Evolutionary conservation across 768 basidiomycete genomes (phyloP).

Genomic region (Calocybe gangraenosa): DNA sequence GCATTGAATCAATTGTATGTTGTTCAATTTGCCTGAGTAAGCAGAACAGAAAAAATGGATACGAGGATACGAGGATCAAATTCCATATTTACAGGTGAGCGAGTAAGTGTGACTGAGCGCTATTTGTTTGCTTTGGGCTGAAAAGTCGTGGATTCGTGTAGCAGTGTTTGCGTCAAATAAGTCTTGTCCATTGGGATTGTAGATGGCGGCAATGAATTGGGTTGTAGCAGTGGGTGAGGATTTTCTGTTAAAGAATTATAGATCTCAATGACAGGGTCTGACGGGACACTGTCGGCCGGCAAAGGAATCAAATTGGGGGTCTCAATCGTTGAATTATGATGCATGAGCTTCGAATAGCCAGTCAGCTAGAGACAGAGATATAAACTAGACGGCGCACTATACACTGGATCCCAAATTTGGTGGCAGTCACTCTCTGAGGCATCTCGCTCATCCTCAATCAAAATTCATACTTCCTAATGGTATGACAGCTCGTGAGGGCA

Average conservation of each 20-base stretch:
- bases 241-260: conserved; percentile 2
- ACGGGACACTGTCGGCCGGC: conserved; percentile 19
- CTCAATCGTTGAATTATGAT: conserved; percentile 42
- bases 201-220: background rate
- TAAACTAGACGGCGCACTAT: conserved; percentile 17
- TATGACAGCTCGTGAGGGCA: conserved; percentile 38
- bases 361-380: conserved; percentile 8
- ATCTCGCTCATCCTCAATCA: conserved; percentile 48
- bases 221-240: conserved; percentile 2
- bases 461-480: conserved; percentile 48
- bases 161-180: background rate
- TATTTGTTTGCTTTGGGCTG: conserved; percentile 17
- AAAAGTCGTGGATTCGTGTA: background rate
- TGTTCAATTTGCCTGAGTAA: conserved; percentile 58
- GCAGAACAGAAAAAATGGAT: conserved; percentile 46
- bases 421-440: conserved; percentile 12
- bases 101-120: conserved; percentile 21
- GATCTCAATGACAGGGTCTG: conserved; percentile 2
- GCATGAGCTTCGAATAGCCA: conserved; percentile 28
- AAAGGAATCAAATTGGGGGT: conserved; percentile 37
- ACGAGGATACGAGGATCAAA: conserved; percentile 45
- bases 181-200: background rate
- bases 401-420: background rate
- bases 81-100: conserved; percentile 22
- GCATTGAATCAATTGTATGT: conserved; percentile 27